Conservation (phyloP, 371 early-diverging fungal species). For the Dinochytrium kinnereticum region DNA sequence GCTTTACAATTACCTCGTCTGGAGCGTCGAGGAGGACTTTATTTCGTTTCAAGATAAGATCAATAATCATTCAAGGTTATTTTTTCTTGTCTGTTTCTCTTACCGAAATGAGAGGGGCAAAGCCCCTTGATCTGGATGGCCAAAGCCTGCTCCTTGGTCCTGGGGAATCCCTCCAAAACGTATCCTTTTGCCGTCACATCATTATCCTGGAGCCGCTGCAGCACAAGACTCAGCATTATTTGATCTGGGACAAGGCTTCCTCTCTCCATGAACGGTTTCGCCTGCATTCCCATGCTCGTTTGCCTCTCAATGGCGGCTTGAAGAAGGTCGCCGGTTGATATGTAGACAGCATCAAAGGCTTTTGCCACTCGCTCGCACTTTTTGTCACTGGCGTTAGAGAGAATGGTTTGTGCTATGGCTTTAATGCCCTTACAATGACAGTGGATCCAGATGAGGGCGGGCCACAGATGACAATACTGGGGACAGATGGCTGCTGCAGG, state of each 20-base stretch:
- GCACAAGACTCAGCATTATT: conserved; percentile 47
- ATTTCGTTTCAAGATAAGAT: neutral
- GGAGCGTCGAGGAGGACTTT: conserved; percentile 48
- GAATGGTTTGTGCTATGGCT: neutral
- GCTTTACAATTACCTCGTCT: conserved; percentile 37
- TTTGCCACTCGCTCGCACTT: conserved; percentile 42
- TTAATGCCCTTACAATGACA: conserved; percentile 30
- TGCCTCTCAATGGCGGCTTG: conserved; percentile 48
- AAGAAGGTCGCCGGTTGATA: conserved; percentile 45
- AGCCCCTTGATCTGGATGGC: conserved; percentile 45
- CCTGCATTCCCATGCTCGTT: conserved; percentile 51
- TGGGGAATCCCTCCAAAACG: conserved; percentile 55
- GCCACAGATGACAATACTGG: conserved; percentile 39
- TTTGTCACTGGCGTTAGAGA: neutral
- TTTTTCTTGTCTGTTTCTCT: conserved; percentile 7
- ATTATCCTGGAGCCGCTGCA: conserved; percentile 45
- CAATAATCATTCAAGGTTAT: too few species aligned
- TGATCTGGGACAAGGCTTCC: conserved; percentile 53
- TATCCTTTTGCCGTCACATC: conserved; percentile 46
- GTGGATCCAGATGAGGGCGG: conserved; percentile 45
- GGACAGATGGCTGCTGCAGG: conserved; percentile 38
- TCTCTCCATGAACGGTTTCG: conserved; percentile 47
- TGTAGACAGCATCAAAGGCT: conserved; percentile 41
- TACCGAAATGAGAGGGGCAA: conserved; percentile 42
- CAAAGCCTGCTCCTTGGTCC: conserved; percentile 52